These are phyloP conservation scores for Pichia cactophila DNA, from an alignment of 1,139 yeast species.

Conservation along the genomic window DNA sequence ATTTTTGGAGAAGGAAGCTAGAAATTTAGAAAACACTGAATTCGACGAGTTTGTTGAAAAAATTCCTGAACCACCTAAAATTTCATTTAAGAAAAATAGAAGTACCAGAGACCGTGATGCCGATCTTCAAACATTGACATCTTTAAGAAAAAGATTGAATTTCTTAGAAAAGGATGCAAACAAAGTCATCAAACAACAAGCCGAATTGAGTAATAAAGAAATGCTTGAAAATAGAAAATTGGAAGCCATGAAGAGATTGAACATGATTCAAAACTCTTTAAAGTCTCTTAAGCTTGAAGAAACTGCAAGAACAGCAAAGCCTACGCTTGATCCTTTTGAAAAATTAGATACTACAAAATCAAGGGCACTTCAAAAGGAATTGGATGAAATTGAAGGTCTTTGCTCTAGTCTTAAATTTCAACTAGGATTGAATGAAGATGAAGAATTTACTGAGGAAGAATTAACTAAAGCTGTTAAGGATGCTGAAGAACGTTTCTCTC, in stretches of 20 bases:
- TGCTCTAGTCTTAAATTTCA: slow-evolving; percentile 23
- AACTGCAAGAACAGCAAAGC: slow-evolving; percentile 17
- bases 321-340: slow-evolving; percentile 32
- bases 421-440: slow-evolving; percentile 19
- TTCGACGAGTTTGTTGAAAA: slow-evolving; percentile 39
- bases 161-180: slow-evolving; percentile 65
- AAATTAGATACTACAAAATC: slow-evolving; percentile 15
- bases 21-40: slow-evolving; percentile 81
- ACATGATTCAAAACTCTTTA: slow-evolving; percentile 54
- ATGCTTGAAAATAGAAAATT: slow-evolving; percentile 49
- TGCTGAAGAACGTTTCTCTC: slow-evolving; percentile 43
- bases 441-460: slow-evolving; percentile 27
- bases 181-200: slow-evolving; percentile 61
- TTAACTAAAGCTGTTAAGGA: slow-evolving; percentile 18
- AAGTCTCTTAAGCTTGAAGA: slow-evolving; percentile 56
- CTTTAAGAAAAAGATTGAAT: slow-evolving; percentile 50
- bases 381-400: slow-evolving; percentile 20
- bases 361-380: slow-evolving; percentile 16
- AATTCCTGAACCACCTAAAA: slow-evolving; percentile 15
- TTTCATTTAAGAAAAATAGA: slow-evolving; percentile 3
- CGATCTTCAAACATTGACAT: slow-evolving; percentile 38
- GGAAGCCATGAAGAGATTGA: slow-evolving; percentile 60
- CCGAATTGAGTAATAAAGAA: slow-evolving; percentile 42
- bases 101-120: slow-evolving; percentile 20
- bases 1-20: slow-evolving; percentile 58